phyloP scores from a whole-genome alignment of 208 protist species.

The Leishmania arabica region DNA sequence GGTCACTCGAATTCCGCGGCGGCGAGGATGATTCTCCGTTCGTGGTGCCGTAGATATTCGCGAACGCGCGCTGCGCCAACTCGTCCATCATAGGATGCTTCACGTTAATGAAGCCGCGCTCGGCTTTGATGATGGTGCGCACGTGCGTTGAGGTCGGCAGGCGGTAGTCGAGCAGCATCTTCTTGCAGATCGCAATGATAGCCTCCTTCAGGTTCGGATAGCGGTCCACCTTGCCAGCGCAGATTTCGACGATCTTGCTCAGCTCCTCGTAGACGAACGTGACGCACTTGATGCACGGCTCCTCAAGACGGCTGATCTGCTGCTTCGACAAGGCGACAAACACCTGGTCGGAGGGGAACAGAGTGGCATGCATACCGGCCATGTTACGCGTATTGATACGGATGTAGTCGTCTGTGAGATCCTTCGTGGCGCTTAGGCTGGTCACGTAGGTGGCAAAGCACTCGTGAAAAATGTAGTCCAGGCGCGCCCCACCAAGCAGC shows the following conservation, averaged over 20 bases:
- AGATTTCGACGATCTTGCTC: slow-evolving; percentile 88
- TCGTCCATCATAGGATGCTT: slow-evolving; percentile 91
- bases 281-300: slow-evolving; percentile 95
- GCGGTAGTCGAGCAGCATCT: slow-evolving; percentile 83
- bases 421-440: slow-evolving; percentile 89
- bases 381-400: slow-evolving; percentile 96
- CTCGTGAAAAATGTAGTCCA: slow-evolving; percentile 97
- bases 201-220: slow-evolving; percentile 92
- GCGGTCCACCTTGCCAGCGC: slow-evolving; percentile 76
- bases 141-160: slow-evolving; percentile 88
- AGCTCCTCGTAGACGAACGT: slow-evolving; percentile 97
- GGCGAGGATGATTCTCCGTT: slow-evolving; percentile 4
- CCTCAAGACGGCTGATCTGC: slow-evolving; percentile 95
- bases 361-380: slow-evolving; percentile 94
- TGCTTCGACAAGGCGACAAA: slow-evolving; percentile 96
- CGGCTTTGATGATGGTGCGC: slow-evolving; percentile 93
- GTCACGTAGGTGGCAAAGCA: slow-evolving; percentile 92
- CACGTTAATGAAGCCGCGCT: slow-evolving; percentile 98
- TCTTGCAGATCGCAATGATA: slow-evolving; percentile 85
- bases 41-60: slow-evolving; percentile 72
- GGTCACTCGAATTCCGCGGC: slow-evolving; percentile 7
- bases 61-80: slow-evolving; percentile 71
- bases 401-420: slow-evolving; percentile 95
- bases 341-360: slow-evolving; percentile 97
- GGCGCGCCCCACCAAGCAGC: slow-evolving; percentile 95